Evolutionary conservation across 352 stramenopile species (phyloP).

Genomic region (Phytophthora meadii): DNA sequence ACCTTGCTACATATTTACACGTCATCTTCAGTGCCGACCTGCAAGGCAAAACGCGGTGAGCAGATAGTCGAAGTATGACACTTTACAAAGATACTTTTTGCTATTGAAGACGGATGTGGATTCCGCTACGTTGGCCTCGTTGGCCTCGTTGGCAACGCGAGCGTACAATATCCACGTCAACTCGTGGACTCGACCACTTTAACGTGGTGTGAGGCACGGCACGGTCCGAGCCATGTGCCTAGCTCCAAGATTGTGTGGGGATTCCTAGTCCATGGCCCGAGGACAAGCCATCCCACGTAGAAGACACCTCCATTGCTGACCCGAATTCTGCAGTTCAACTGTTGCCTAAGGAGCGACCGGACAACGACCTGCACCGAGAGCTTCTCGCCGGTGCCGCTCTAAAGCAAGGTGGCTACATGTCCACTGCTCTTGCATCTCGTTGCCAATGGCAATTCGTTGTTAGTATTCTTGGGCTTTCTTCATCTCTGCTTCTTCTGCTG

Average conservation of each 20-base stretch:
- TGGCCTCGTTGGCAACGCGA: neutral
- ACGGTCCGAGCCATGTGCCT: too few species aligned
- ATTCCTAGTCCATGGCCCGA: slow-evolving; percentile 12
- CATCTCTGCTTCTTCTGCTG: neutral
- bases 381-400: slow-evolving; percentile 3
- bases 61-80: too few species aligned
- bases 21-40: too few species aligned
- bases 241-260: neutral
- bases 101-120: neutral
- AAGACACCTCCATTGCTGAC: slow-evolving; percentile 18
- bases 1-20: neutral
- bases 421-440: slow-evolving; percentile 3
- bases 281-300: slow-evolving; percentile 19
- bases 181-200: slow-evolving; percentile 17
- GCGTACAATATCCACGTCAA: slow-evolving; percentile 6
- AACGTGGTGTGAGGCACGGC: slow-evolving; percentile 19
- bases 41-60: too few species aligned
- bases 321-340: slow-evolving; percentile 25
- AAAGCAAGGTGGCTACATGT: slow-evolving; percentile 18
- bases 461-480: neutral
- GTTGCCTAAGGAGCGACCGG: slow-evolving; percentile 11
- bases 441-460: neutral
- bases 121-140: neutral
- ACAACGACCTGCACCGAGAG: slow-evolving; percentile 19
- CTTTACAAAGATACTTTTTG: slow-evolving; percentile 27